These are phyloP conservation scores for Leptomonas pyrrhocoris DNA, from an alignment of 208 protist genomes.

Conservation along the genomic window DNA sequence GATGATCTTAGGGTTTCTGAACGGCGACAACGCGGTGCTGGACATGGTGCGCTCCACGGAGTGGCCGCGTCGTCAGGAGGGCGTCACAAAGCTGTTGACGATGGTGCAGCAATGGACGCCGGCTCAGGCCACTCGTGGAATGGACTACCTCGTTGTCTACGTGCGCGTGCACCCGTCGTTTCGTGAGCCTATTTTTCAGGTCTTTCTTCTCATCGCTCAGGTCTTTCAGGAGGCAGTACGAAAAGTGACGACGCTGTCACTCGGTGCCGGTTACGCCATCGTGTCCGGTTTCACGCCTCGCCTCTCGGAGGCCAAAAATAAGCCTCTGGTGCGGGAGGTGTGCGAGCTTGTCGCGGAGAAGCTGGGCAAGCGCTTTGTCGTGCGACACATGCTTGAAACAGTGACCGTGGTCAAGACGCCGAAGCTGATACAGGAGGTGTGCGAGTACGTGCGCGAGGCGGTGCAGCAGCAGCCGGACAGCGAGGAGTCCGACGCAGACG, in stretches of 20 bases:
- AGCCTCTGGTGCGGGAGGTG: slow-evolving; percentile 50
- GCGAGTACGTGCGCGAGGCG: slow-evolving; percentile 62
- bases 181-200: slow-evolving; percentile 80
- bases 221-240: slow-evolving; percentile 47
- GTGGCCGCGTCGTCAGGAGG: slow-evolving; percentile 71
- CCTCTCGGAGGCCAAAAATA: slow-evolving; percentile 80
- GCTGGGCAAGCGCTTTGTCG: slow-evolving; percentile 63
- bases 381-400: slow-evolving; percentile 66
- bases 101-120: slow-evolving; percentile 64
- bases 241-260: slow-evolving; percentile 42
- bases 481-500: slow-evolving; percentile 26
- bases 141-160: slow-evolving; percentile 70
- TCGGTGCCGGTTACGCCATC: slow-evolving; percentile 68
- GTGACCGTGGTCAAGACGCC: slow-evolving; percentile 58
- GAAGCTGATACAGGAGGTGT: slow-evolving; percentile 74
- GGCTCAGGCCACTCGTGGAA: slow-evolving; percentile 42
- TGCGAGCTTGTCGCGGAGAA: slow-evolving; percentile 42
- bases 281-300: slow-evolving; percentile 63
- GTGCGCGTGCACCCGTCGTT: slow-evolving; percentile 69
- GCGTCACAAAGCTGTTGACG: slow-evolving; percentile 53
- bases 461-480: slow-evolving; percentile 29
- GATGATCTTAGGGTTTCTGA: slow-evolving; percentile 63
- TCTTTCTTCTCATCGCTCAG: slow-evolving; percentile 53
- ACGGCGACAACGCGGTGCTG: slow-evolving; percentile 58
- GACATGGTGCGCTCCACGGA: slow-evolving; percentile 76